Evolutionary conservation across 78 protist genomes (phyloP).

Genomic region (Dictyostelium intermedium): DNA sequence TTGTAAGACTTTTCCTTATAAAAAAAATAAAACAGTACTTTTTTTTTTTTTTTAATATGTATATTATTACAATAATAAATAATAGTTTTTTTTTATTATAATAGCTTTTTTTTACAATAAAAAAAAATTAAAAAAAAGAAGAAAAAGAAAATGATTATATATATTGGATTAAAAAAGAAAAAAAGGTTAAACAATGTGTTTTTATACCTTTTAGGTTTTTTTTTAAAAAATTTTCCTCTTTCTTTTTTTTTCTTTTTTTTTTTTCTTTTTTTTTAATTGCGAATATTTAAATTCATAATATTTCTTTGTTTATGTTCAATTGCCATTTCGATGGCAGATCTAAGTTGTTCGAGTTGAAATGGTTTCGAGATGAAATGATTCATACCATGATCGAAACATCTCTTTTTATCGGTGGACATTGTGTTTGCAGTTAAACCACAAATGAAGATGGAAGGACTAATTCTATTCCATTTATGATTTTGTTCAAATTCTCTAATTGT

Average conservation of each 20-base stretch:
- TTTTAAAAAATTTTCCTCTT: background rate
- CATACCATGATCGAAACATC: constrained; percentile 80
- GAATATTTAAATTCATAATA: background rate
- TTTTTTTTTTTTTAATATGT: background rate
- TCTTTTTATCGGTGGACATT: constrained; percentile 69
- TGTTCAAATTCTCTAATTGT: constrained; percentile 51
- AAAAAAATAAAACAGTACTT: too few relatives aligned
- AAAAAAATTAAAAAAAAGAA: background rate
- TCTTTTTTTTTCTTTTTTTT: background rate
- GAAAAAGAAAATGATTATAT: too few relatives aligned
- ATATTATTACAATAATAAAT: background rate
- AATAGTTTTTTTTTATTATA: background rate
- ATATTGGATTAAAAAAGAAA: too few relatives aligned
- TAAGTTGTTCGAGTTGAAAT: constrained; percentile 57
- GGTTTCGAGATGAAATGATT: constrained; percentile 79
- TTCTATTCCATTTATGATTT: constrained; percentile 12
- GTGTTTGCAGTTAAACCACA: constrained; percentile 77
- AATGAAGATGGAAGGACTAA: constrained; percentile 35
- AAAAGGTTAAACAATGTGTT: background rate
- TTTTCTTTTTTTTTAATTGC: background rate
- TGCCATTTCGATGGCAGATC: constrained; percentile 70
- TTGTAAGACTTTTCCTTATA: too few relatives aligned
- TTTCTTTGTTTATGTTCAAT: constrained; percentile 25
- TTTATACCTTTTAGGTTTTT: background rate
- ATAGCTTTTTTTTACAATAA: background rate